Evolutionary conservation across 1,284 basidiomycete genomes (phyloP), one percentile per base, ranked within the genome.

Genomic region (Mycosarcoma maydis): DNA sequence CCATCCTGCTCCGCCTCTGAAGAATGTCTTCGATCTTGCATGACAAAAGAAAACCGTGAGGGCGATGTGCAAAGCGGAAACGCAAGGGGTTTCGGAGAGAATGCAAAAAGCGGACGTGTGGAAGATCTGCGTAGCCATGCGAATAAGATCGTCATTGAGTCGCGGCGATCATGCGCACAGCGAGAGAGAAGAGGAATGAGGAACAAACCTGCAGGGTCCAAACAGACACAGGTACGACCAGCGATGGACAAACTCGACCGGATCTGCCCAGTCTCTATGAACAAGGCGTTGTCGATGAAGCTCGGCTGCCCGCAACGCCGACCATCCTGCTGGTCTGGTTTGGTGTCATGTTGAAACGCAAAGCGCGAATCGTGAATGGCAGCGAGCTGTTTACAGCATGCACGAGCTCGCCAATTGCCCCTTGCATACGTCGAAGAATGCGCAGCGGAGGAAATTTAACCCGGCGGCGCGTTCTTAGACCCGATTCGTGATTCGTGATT

Each of bases 381-480:
- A 36, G 22, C 22, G 43, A 47, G 34, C 29, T 11, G 32, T 34
- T n/a, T 22, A 20, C 20, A 16, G 24, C 46, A 54, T 50, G 55
- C 46, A 32, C 54, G 36, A 42, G 36, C 44, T 47, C n/a, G 36
- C 13, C 34, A 17, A 8, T 14, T 17, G 26, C 44, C 50, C 65
- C 65, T 68, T 68, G 65, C 65, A 68, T 61, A 61, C 45, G 65
- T 68, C 65, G 53, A 68, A 61, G 65, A 61, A 53, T 44, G 65
- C 65, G 45, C 53, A 57, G 42, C 50, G 27, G 39, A 26, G 26
- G 14, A 37, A 27, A 29, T 20, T 30, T 37, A 11, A 20, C 9
- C n/a, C 17, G 38, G 22, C 29, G 37, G 34, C 55, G 23, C 34
- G 29, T 42, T 38, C 17, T 26, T 23, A n/a, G n/a, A n/a, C n/a